A percentile compares a stretch with the other conserved stretches of the same genome.
Evolutionary conservation across 495 filamentous ascomycete genomes (phyloP).

Genomic region (Tuber calosporum): DNA sequence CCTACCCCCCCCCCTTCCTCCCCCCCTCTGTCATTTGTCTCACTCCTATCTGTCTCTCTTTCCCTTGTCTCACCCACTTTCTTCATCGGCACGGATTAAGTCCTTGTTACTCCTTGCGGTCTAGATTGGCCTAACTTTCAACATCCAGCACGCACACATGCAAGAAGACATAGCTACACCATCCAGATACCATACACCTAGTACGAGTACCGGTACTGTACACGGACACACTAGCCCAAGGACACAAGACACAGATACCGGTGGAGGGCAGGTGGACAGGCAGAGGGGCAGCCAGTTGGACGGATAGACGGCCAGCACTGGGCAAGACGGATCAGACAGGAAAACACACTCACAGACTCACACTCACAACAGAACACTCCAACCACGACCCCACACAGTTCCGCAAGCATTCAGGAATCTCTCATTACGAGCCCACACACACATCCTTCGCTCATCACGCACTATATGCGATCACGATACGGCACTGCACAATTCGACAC

Average conservation of each 20-base stretch:
- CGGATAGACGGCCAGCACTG: neutral
- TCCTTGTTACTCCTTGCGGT: neutral
- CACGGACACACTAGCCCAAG: neutral
- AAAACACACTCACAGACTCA: neutral
- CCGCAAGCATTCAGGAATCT: neutral
- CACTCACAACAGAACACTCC: neutral
- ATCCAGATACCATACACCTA: neutral
- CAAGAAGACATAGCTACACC: neutral
- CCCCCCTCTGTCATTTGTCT: neutral
- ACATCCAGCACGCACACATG: neutral
- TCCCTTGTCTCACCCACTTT: neutral
- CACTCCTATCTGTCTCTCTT: neutral
- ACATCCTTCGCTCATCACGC: neutral
- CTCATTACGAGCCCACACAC: neutral
- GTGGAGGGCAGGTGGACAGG: neutral
- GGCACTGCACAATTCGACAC: neutral
- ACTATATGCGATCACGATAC: slow-evolving; percentile 2
- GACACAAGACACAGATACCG: neutral
- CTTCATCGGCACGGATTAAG: neutral
- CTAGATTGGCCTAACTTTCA: neutral
- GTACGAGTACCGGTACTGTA: neutral
- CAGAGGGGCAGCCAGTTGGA: neutral
- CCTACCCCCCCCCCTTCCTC: neutral
- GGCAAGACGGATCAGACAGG: neutral
- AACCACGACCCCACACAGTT: neutral